Evolutionary conservation across 2,329 filamentous ascomycete genomes (phyloP).

Genomic region (Pezicula radicicola): DNA sequence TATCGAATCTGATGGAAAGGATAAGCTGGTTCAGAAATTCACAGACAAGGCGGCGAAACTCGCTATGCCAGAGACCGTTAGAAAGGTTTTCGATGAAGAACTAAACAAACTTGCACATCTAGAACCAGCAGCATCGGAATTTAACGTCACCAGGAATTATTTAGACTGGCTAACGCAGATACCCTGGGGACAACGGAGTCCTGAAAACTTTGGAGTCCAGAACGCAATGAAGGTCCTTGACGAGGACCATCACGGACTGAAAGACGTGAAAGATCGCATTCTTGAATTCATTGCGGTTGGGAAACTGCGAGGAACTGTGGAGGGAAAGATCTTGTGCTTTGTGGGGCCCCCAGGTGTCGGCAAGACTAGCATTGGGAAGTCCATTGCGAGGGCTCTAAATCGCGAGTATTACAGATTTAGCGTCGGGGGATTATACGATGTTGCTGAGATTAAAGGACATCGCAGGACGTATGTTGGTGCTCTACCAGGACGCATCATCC

Average conservation of each 20-base stretch:
- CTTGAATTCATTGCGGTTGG: slow-evolving; percentile 97
- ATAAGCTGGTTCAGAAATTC: slow-evolving; percentile 96
- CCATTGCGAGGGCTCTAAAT: slow-evolving; percentile 90
- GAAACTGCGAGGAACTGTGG: slow-evolving; percentile 92
- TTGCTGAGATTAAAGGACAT: slow-evolving; percentile 98
- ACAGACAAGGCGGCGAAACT: slow-evolving; percentile 91
- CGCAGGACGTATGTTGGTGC: slow-evolving; percentile 95
- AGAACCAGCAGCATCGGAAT: slow-evolving; percentile 93
- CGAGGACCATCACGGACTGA: slow-evolving; percentile 93
- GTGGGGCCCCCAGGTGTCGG: slow-evolving; percentile 96
- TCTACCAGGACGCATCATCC: slow-evolving; percentile 92
- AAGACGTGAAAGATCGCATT: slow-evolving; percentile 98
- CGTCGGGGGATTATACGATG: slow-evolving; percentile 93
- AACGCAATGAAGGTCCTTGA: slow-evolving; percentile 89
- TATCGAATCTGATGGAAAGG: slow-evolving; percentile 96
- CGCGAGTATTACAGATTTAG: slow-evolving; percentile 98
- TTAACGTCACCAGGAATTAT: slow-evolving; percentile 98
- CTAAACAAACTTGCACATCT: slow-evolving; percentile 95
- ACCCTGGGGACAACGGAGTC: slow-evolving; percentile 91
- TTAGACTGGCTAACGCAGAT: slow-evolving; percentile 98
- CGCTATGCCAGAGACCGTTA: slow-evolving; percentile 94
- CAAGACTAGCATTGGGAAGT: slow-evolving; percentile 98
- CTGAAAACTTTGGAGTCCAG: slow-evolving; percentile 94
- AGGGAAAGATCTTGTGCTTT: slow-evolving; percentile 97
- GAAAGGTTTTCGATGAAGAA: slow-evolving; percentile 98